phyloP scores from a whole-genome alignment of 352 stramenopile genomes.

The Phytopythium montanum region DNA sequence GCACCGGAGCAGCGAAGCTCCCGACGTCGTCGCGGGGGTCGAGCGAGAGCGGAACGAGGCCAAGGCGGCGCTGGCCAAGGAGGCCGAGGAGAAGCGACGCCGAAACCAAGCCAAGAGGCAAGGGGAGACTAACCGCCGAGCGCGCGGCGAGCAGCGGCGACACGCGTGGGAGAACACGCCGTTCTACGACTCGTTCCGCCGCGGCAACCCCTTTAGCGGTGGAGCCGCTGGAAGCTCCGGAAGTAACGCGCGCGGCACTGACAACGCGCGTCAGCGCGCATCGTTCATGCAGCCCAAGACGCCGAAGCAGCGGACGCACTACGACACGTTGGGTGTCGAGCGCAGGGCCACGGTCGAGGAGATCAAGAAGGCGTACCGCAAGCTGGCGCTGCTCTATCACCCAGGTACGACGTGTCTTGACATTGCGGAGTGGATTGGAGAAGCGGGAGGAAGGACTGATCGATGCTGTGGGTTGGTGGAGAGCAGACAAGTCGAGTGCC shows the following conservation, averaged over 20 bases:
- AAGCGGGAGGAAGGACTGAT: background rate
- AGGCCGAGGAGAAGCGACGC: conserved; percentile 28
- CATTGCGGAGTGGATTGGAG: background rate
- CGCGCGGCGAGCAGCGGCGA: conserved; percentile 26
- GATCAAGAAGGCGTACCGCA: conserved; percentile 90
- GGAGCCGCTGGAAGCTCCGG: conserved; percentile 16
- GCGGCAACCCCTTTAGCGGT: conserved; percentile 12
- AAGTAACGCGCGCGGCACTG: conserved; percentile 11
- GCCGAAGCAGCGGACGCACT: conserved; percentile 56
- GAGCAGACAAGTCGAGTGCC: conserved; percentile 72
- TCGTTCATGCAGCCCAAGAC: conserved; percentile 33
- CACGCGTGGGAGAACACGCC: conserved; percentile 47
- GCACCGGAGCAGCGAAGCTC: conserved; percentile 21
- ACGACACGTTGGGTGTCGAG: conserved; percentile 74
- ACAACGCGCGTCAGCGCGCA: conserved; percentile 9
- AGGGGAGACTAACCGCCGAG: conserved; percentile 39
- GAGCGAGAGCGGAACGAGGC: conserved; percentile 47
- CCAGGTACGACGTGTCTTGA: conserved; percentile 46
- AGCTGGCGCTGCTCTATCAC: conserved; percentile 84
- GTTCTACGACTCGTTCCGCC: conserved; percentile 50
- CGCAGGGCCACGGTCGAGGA: conserved; percentile 51
- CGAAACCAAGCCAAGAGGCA: conserved; percentile 39
- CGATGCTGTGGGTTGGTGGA: conserved; percentile 4
- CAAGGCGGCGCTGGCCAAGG: conserved; percentile 42
- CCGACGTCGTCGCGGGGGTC: conserved; percentile 24